Base-by-base conservation (phyloP, 176 grass and related monocot species). In the Eragrostis curvula region DNA sequence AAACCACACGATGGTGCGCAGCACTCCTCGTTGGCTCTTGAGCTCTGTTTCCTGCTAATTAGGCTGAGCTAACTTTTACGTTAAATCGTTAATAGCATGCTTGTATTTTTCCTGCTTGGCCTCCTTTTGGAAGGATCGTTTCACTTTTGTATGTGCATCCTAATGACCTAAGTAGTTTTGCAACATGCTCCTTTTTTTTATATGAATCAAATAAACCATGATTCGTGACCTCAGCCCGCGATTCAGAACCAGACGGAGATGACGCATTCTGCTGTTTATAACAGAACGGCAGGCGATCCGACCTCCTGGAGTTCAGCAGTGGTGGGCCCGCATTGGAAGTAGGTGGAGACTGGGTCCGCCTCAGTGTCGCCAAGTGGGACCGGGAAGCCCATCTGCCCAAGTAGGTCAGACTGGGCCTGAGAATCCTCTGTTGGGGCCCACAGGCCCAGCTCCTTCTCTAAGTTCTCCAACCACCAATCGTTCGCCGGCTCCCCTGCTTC, bases 381-480 rank as follows among this genome's bases (percentile, higher is more conserved):
- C 9, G 12, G 5, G 14, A 46, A 60, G 15, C 28, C 40, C 8
- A 57, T 56, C 9, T 85, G 82, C 21, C 41, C 42, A 0, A 8
- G 32, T 75, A 70, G 79, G 74, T 30, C 84, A 77, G 12, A 9
- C 9, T 70, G 25, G 58, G 76, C 44, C 70, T 85, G 58, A 12
- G 47, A 73, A 52, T 89, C 84, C 66, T 81, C 83, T 5, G 20
- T 1, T 46, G 80, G 39, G 6, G 44, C 91, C 84, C 83, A 83
- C 79, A 93, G 85, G 21, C 94, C 91, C 41, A 93, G 86, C 68
- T 93, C 94, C 79, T 89, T 89, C 84, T 91, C 94, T 67, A 97
- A 82, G 79, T 88, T 62, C 68, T 91, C 70, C 66, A 97, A 44
- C 94, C 91, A 97, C 81, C 85, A 78, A 68, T 63, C 81, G 5